Conservation (phyloP, 2,329 filamentous ascomycete species). For the Hypoxylon sp. region DNA sequence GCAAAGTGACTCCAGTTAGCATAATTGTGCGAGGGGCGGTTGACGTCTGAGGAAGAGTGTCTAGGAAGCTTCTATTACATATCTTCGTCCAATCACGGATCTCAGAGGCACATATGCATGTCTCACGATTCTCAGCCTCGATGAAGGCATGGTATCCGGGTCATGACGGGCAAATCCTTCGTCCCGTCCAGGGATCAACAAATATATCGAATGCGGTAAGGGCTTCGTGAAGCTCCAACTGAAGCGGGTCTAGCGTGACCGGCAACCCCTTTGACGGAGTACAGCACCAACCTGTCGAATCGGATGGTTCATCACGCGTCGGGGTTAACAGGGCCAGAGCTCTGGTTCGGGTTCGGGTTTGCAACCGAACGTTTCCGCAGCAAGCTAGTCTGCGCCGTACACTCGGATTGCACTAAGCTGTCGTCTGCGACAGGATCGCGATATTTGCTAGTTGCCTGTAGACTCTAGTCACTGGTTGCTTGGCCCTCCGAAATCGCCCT, state of each 20-base stretch:
- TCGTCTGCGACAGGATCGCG: conserved; percentile 1
- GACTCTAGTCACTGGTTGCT: conserved; percentile 16
- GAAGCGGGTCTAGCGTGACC: conserved; percentile 14
- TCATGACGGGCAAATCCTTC: conserved; percentile 28
- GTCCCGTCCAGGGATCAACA: conserved; percentile 21
- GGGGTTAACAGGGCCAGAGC: conserved; percentile 1
- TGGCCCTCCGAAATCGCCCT: conserved; percentile 12
- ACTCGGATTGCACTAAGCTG: conserved; percentile 25
- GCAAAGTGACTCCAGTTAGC: conserved; percentile 9
- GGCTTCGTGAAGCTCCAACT: conserved; percentile 22
- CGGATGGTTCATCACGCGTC: conserved; percentile 29
- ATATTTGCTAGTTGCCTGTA: not conserved
- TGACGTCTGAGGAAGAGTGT: conserved; percentile 38
- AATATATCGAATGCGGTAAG: conserved; percentile 30
- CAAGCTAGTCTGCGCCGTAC: conserved; percentile 32
- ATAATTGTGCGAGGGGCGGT: conserved; percentile 10
- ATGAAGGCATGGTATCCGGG: conserved; percentile 15
- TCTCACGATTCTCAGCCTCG: conserved; percentile 34
- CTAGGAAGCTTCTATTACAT: conserved; percentile 35
- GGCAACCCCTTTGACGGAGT: conserved; percentile 9
- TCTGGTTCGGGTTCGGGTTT: conserved; percentile 18
- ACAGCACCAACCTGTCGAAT: conserved; percentile 18
- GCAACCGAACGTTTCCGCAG: conserved; percentile 21
- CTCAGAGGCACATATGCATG: conserved; percentile 10
- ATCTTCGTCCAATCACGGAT: conserved; percentile 27